Evolutionary conservation across 768 basidiomycete species (phyloP), one percentile per base, ranked within the genome.

Genomic region (Hericium erinaceus): DNA sequence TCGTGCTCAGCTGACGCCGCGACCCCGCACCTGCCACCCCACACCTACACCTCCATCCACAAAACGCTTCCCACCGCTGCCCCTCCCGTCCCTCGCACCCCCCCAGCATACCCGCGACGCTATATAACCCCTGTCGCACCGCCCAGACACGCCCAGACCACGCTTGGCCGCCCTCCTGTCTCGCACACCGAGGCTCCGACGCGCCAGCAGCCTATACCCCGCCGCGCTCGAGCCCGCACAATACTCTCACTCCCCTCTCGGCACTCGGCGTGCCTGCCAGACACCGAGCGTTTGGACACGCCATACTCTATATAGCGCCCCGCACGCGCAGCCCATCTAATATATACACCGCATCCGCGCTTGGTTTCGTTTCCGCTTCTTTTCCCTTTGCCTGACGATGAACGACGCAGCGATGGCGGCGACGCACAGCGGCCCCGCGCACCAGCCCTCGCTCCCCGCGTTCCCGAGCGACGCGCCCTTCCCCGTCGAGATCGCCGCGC

Each of bases 401-500:
- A 4, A 41, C 40, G 40, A 15, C 18, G 41, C 41, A 15, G 13
- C 41, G 16, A 15, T 44, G 41, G 16, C 13, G 16, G 41, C 41
- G 41, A 46, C 20, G 44, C 44, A 46, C 44, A 20, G n/a, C 44
- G 44, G 15, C 12, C 52, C 55, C 16, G 40, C 54, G 41, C 62
- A 33, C 18, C 57, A 46, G 49, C 16, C n/a, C 12, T 62, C 60
- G 16, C 60, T 63, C 26, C 57, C 62, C 22, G 52, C 60, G n/a
- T 57, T 63, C 33, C 16, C 37, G 12, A 33, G 24, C 13, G 10
- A 52, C n/a, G 24, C 37, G 33, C 41, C 52, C 16, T 24, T 59
- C 11, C 61, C 60, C 6, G 40, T 56, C 52, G 62, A 63, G 48
- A 44, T 69, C 56, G 48, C 57, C 60, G 68, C 60, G 54, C 57